Evolutionary conservation across 2,329 filamentous ascomycete genomes (phyloP).

Genomic region (Aspergillus sp.): DNA sequence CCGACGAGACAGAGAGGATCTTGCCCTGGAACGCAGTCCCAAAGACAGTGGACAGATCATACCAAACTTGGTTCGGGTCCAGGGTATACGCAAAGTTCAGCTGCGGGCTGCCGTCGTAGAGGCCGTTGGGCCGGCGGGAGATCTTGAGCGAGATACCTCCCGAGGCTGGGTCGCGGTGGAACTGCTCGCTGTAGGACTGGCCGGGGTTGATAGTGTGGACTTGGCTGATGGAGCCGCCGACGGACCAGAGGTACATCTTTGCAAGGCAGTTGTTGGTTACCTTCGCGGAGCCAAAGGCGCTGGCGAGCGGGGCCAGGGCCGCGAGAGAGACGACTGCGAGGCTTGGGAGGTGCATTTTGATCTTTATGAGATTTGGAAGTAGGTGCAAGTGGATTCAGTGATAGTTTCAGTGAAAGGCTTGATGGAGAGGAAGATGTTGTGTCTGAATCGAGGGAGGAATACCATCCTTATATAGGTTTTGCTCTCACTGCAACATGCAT

Average conservation of each 20-base stretch:
- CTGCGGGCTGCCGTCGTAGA: slow-evolving; percentile 43
- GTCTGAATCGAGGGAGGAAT: slow-evolving; percentile 1
- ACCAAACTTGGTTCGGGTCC: slow-evolving; percentile 42
- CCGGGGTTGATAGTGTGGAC: slow-evolving; percentile 37
- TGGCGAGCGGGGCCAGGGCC: slow-evolving; percentile 37
- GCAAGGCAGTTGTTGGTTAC: slow-evolving; percentile 45
- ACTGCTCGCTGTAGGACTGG: slow-evolving; percentile 39
- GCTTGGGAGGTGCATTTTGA: slow-evolving; percentile 40
- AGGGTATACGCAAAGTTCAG: slow-evolving; percentile 49
- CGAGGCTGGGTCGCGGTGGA: slow-evolving; percentile 40
- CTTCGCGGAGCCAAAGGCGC: slow-evolving; percentile 42
- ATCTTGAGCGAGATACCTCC: slow-evolving; percentile 52
- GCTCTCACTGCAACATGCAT: background rate
- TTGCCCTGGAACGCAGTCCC: slow-evolving; percentile 46
- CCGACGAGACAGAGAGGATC: slow-evolving; percentile 30
- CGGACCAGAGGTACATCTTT: slow-evolving; percentile 46
- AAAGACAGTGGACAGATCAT: slow-evolving; percentile 50
- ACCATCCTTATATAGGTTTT: slow-evolving; percentile 13
- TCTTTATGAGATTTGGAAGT: background rate
- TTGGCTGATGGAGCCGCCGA: slow-evolving; percentile 39
- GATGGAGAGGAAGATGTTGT: background rate
- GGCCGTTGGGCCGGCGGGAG: slow-evolving; percentile 39
- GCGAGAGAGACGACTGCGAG: slow-evolving; percentile 35
- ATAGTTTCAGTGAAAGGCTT: background rate
- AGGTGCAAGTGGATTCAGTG: background rate